Evolutionary conservation across 1,284 basidiomycete genomes (phyloP).

Genomic region (Spongispora temasekensis): DNA sequence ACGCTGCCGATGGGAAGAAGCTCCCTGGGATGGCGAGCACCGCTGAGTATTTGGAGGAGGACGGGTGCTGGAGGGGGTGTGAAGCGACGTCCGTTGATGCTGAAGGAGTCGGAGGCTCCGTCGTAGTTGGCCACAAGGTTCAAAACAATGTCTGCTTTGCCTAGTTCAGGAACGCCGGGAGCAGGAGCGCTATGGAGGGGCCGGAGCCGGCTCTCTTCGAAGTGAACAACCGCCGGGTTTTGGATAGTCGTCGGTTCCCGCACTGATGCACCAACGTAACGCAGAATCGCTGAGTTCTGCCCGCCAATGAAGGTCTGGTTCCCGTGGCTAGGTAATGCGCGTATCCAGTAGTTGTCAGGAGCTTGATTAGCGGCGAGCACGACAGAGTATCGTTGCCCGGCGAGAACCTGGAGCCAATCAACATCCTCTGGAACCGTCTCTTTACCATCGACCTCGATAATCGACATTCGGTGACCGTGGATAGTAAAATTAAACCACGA

Average conservation of each 20-base stretch:
- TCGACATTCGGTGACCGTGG: slow-evolving; percentile 40
- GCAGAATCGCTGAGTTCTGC: slow-evolving; percentile 45
- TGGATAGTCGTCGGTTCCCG: slow-evolving; percentile 36
- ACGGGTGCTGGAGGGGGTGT: slow-evolving; percentile 45
- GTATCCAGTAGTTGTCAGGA: slow-evolving; percentile 37
- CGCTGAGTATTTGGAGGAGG: slow-evolving; percentile 54
- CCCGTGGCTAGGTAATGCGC: slow-evolving; percentile 26
- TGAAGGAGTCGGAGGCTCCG: slow-evolving; percentile 25
- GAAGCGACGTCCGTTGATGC: slow-evolving; percentile 39
- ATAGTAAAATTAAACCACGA: slow-evolving; percentile 40
- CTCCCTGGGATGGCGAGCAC: slow-evolving; percentile 42
- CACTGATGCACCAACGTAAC: slow-evolving; percentile 42
- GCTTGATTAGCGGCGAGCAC: slow-evolving; percentile 41
- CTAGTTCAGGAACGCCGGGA: slow-evolving; percentile 36
- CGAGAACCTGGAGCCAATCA: slow-evolving; percentile 35
- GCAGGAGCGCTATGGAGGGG: slow-evolving; percentile 26
- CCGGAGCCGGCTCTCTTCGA: slow-evolving; percentile 37
- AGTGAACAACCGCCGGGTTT: slow-evolving; percentile 14
- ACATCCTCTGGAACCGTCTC: slow-evolving; percentile 41
- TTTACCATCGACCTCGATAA: slow-evolving; percentile 57
- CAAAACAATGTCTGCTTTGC: slow-evolving; percentile 40
- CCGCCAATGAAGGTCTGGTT: slow-evolving; percentile 32
- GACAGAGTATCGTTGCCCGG: slow-evolving; percentile 40
- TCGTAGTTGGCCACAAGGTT: slow-evolving; percentile 27
- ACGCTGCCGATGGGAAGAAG: slow-evolving; percentile 48